Conservation (phyloP, 257 asterid genomes). For the Solanum virginianum region DNA sequence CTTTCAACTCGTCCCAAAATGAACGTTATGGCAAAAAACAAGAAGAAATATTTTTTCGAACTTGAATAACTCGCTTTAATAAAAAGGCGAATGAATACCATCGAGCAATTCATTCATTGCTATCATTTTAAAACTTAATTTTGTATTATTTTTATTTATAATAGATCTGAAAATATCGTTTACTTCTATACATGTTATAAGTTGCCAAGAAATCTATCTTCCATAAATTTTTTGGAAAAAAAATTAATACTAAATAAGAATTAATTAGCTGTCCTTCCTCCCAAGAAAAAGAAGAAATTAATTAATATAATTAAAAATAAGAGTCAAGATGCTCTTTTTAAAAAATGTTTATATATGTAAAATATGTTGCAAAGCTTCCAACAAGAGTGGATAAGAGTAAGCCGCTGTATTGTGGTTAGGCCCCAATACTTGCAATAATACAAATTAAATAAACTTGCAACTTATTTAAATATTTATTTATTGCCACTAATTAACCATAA, state of each 20-base stretch:
- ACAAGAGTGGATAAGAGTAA: slow-evolving; percentile 20
- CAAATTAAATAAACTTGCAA: background rate
- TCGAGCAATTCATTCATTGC: too few species aligned
- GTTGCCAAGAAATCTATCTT: background rate
- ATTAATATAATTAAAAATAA: background rate
- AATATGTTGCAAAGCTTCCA: slow-evolving; percentile 1
- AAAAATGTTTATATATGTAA: background rate
- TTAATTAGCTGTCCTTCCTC: background rate
- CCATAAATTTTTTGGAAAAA: background rate
- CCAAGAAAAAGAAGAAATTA: background rate
- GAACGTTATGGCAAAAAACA: too few species aligned
- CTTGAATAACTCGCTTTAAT: too few species aligned
- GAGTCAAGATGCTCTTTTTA: background rate
- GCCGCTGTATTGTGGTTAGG: slow-evolving; percentile 16
- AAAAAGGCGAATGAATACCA: too few species aligned
- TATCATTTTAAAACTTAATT: background rate
- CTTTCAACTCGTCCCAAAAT: too few species aligned
- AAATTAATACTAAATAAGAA: background rate
- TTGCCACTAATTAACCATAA: background rate
- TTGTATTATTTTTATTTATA: background rate
- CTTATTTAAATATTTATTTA: background rate
- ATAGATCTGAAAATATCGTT: background rate
- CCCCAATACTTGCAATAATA: background rate
- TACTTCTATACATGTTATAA: background rate
- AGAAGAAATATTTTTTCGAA: too few species aligned